Evolutionary conservation across 352 stramenopile genomes (phyloP), one percentile per base, ranked within the genome.

Genomic region (Pythium inflatum): DNA sequence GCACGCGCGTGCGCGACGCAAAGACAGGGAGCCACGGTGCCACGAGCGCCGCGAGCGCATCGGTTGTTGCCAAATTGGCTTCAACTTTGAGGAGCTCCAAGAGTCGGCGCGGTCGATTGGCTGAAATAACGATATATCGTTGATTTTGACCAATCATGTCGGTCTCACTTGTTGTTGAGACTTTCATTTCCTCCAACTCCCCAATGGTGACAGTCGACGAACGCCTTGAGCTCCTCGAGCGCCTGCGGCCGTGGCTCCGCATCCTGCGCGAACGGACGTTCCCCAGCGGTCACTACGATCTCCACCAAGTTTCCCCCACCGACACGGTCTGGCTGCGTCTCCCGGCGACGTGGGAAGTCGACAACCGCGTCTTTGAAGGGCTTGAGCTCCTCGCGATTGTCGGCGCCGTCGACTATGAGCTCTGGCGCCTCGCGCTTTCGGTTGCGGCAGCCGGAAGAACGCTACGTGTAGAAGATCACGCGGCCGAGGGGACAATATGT

Each of bases 381-480:
- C 28, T 66, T n/a, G 59, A 66, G 25, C 59, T 66, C 31, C 45
- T 66, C n/a, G 59, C 59, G 24, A 45, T 66, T 2, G 46, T 22
- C 16, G 33, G 46, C 18, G 48, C n/a, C 45, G 46, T 66, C 22
- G 59, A 66, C 33, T 45, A 50, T 20, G 12, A 48, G 30, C 33
- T 51, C 3, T 66, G 30, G 45, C 33, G 36, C 22, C 59, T 36
- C 20, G 59, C 45, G n/a, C 22, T 64, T 5, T 55, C 59, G 4
- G 31, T 25, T 14, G 43, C 45, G 11, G 30, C 30, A 6, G 22
- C 41, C 0, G 57, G 43, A 33, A 40, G 45, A 18, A 34, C 34
- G 41, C 24, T 41, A 8, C 57, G 41, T 6, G 31, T 11, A 13
- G 28, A 11, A 20, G 30, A 18, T 2, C 24, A 3, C 25, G 8